These are phyloP conservation scores for Ophiostoma pallidulum DNA, from an alignment of 2,329 filamentous ascomycete genomes.

Conservation along the genomic window DNA sequence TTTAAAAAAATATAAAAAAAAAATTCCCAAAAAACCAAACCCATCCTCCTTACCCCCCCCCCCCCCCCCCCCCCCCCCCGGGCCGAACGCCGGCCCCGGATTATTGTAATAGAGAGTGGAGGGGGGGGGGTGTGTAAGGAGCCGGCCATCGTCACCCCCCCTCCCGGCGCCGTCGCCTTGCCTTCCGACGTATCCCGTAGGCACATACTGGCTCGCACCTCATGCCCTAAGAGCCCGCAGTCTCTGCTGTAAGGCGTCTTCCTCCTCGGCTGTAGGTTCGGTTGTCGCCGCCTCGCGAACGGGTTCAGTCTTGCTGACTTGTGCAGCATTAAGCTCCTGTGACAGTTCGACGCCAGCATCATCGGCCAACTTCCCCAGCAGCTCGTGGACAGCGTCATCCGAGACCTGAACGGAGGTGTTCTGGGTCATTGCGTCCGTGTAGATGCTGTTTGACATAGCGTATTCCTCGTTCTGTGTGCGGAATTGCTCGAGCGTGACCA, in stretches of 20 bases:
- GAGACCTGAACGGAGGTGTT: conserved; percentile 64
- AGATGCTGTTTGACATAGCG: conserved; percentile 60
- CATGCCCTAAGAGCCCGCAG: conserved; percentile 46
- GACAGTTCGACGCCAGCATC: conserved; percentile 77
- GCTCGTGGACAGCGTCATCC: conserved; percentile 76
- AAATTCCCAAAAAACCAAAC: too few species aligned
- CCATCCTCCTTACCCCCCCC: too few species aligned
- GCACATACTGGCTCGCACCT: too few species aligned
- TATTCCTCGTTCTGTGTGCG: conserved; percentile 55
- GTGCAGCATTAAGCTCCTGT: conserved; percentile 57
- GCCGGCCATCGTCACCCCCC: too few species aligned
- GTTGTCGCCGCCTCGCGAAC: conserved; percentile 41
- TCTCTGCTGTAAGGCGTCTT: conserved; percentile 61
- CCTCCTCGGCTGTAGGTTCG: conserved; percentile 67
- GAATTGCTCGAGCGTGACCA: conserved; percentile 52
- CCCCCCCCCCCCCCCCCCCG: too few species aligned
- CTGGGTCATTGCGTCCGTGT: conserved; percentile 75
- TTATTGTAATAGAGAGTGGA: too few species aligned
- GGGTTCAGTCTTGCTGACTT: conserved; percentile 49
- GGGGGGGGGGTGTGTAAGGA: too few species aligned
- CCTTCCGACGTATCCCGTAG: too few species aligned
- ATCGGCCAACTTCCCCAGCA: conserved; percentile 78
- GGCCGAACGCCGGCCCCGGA: too few species aligned
- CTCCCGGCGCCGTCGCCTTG: too few species aligned
- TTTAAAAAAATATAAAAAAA: too few species aligned